phyloP scores from a whole-genome alignment of 1,284 basidiomycete species.

The Gymnopus androsaceus region DNA sequence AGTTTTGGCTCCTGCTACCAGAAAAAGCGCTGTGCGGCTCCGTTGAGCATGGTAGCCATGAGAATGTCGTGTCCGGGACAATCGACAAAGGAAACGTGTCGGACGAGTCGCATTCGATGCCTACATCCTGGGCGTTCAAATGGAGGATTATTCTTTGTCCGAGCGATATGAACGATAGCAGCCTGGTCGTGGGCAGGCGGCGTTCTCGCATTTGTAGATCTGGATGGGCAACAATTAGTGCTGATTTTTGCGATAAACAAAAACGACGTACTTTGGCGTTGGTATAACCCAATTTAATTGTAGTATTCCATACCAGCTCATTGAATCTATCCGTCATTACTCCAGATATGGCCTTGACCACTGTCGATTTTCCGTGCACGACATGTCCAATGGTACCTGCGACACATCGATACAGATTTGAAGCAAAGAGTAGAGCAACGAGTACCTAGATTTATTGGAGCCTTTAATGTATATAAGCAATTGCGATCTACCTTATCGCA shows the following conservation, averaged over 20 bases:
- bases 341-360: conserved; percentile 99
- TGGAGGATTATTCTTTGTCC: conserved; percentile 88
- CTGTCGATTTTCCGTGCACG: conserved; percentile 98
- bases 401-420: too few species aligned
- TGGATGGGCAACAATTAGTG: conserved; percentile 33
- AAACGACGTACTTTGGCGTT: too few species aligned
- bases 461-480: too few species aligned
- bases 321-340: conserved; percentile 99
- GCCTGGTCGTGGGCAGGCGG: conserved; percentile 88
- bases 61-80: too few species aligned
- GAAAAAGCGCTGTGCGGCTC: conserved; percentile 95
- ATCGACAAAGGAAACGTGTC: too few species aligned
- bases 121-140: conserved; percentile 94
- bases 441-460: too few species aligned
- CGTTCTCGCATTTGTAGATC: conserved; percentile 98
- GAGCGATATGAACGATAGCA: conserved; percentile 94
- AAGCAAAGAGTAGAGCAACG: too few species aligned
- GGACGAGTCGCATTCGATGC: conserved; percentile 86
- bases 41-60: conserved; percentile 99
- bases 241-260: conserved; percentile 23
- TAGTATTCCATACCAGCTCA: conserved; percentile 97
- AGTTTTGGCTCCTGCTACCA: conserved; percentile 96
- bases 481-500: background rate
- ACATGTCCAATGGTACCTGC: too few species aligned
- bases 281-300: conserved; percentile 97